phyloP scores from a whole-genome alignment of 805 yeast genomes.

The Lipomyces chichibuensis region DNA sequence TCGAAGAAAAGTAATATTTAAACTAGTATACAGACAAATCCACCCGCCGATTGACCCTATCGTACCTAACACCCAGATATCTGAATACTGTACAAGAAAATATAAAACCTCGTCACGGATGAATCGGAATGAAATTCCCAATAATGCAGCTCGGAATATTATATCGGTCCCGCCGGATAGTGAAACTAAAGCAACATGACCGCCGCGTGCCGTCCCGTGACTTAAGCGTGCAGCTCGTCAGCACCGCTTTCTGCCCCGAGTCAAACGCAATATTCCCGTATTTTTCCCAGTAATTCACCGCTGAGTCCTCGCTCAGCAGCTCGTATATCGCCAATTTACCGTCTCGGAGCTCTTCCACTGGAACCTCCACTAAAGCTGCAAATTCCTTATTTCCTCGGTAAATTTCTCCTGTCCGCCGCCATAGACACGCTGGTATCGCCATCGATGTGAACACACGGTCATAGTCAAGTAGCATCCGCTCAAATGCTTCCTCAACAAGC shows the following conservation, averaged over 20 bases:
- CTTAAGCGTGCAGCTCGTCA: conserved; percentile 86
- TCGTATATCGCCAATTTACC: conserved; percentile 92
- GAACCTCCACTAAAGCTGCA: conserved; percentile 87
- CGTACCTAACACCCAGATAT: neutral
- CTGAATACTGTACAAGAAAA: neutral
- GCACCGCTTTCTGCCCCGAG: conserved; percentile 90
- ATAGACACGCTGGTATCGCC: conserved; percentile 97
- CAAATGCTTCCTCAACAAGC: conserved; percentile 90
- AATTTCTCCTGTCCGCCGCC: conserved; percentile 97
- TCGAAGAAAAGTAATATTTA: no score
- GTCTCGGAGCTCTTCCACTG: conserved; percentile 86
- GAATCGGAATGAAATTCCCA: conserved; percentile 89
- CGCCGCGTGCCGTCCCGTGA: conserved; percentile 80
- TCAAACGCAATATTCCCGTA: conserved; percentile 96
- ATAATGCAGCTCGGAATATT: conserved; percentile 95
- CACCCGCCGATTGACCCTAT: neutral
- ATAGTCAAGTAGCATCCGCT: conserved; percentile 87
- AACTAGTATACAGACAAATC: neutral
- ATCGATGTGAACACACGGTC: conserved; percentile 94
- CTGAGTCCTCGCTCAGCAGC: conserved; percentile 91
- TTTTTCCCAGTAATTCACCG: conserved; percentile 97
- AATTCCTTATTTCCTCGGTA: conserved; percentile 94
- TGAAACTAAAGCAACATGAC: conserved; percentile 91
- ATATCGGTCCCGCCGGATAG: conserved; percentile 87
- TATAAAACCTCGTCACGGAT: conserved; percentile 38